Percentiles rank a stretch among this genome's conserved stretches.
Conservation (phyloP, 306 rosid genomes). For the Urtica urens region DNA sequence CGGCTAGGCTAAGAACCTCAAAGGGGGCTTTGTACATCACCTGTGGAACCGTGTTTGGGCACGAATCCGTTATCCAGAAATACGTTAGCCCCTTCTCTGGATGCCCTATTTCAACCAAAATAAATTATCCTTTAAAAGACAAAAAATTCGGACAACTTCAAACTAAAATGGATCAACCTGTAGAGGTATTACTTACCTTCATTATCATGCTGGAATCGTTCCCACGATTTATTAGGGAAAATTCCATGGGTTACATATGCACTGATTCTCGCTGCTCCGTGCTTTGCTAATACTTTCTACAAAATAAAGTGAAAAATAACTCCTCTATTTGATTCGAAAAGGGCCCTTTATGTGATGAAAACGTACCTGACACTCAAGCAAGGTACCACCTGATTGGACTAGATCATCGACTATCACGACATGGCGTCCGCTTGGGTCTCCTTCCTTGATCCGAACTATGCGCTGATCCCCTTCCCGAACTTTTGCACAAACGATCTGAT, state of each 20-base stretch:
- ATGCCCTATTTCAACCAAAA: slow-evolving; percentile 35
- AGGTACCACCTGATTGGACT: slow-evolving; percentile 97
- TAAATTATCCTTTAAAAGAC: too few relatives aligned
- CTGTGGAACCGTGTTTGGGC: slow-evolving; percentile 66
- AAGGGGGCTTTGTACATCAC: slow-evolving; percentile 67
- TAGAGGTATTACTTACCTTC: slow-evolving; percentile 77
- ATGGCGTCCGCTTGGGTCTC: slow-evolving; percentile 78
- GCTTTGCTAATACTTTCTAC: slow-evolving; percentile 81
- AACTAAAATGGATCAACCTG: background rate
- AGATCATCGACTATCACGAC: slow-evolving; percentile 94
- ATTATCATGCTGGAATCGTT: slow-evolving; percentile 58
- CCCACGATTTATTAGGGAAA: slow-evolving; percentile 89
- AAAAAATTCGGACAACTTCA: too few relatives aligned
- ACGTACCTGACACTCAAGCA: slow-evolving; percentile 95
- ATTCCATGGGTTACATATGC: slow-evolving; percentile 98
- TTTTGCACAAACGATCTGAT: slow-evolving; percentile 89
- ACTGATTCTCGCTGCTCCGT: slow-evolving; percentile 85
- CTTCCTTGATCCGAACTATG: slow-evolving; percentile 91
- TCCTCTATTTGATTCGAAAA: too few relatives aligned
- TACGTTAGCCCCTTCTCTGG: slow-evolving; percentile 61
- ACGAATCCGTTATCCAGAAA: slow-evolving; percentile 97
- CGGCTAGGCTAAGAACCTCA: slow-evolving; percentile 79
- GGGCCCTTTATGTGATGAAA: too few relatives aligned
- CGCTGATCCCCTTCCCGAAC: slow-evolving; percentile 95
- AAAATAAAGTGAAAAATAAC: too few relatives aligned